These are phyloP conservation scores for Gossypium ekmanianum DNA, from an alignment of 345 rosid species.

Conservation along the genomic window DNA sequence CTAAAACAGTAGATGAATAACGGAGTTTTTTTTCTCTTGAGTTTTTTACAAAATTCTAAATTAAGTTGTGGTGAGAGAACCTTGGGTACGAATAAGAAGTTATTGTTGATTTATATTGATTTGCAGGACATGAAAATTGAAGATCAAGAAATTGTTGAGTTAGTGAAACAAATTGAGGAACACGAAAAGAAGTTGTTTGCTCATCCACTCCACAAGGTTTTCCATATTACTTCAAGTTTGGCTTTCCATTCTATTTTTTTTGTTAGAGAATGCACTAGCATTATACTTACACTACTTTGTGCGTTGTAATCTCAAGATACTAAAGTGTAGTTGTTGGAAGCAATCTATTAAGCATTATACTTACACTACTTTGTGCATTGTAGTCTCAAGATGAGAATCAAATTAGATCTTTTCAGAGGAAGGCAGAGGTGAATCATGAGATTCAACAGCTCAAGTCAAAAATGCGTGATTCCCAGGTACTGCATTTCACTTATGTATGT, in stretches of 20 bases:
- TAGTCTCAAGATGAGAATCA: constrained; percentile 88
- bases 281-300: constrained; percentile 7
- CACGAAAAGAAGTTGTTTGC: constrained; percentile 70
- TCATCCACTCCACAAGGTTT: constrained; percentile 92
- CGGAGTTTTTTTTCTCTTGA: too few species aligned
- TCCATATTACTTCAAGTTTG: constrained; percentile 7
- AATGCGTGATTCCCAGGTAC: constrained; percentile 99
- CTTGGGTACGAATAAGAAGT: neutral
- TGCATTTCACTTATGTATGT: constrained; percentile 8
- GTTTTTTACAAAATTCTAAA: neutral
- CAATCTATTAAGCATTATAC: constrained; percentile 9
- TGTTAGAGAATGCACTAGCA: neutral
- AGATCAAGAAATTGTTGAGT: constrained; percentile 79
- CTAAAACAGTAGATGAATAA: too few species aligned
- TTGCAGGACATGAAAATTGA: constrained; percentile 93
- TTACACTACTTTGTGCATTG: constrained; percentile 17
- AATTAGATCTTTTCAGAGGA: constrained; percentile 68
- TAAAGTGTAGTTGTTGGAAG: constrained; percentile 3
- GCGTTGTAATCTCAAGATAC: constrained; percentile 51
- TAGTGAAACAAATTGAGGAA: constrained; percentile 80
- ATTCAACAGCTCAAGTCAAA: constrained; percentile 89
- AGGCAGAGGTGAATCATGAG: constrained; percentile 93
- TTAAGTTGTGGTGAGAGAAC: neutral
- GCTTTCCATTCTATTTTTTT: neutral
- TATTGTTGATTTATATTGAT: constrained; percentile 14